These are phyloP conservation scores for Lecanoromycetidae sp. DNA, from an alignment of 2,329 filamentous ascomycete species.

Conservation along the genomic window DNA sequence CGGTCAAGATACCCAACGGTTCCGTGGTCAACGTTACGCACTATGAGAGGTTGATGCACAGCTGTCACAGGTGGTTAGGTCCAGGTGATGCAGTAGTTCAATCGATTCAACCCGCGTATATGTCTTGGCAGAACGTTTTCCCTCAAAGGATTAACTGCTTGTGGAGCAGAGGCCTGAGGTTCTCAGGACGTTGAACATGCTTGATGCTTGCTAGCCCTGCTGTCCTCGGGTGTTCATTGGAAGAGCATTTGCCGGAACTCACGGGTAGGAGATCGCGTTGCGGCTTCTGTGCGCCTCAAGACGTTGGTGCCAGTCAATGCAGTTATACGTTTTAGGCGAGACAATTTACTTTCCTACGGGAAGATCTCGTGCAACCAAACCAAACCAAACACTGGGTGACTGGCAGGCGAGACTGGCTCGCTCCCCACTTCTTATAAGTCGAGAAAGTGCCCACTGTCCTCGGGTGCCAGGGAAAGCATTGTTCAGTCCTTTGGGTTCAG, in stretches of 20 bases:
- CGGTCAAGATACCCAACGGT: neutral
- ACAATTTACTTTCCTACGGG: neutral
- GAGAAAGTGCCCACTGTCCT: neutral
- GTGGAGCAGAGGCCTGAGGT: too few relatives aligned
- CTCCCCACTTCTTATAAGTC: neutral
- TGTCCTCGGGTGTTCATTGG: slow-evolving; percentile 5
- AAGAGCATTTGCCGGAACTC: neutral
- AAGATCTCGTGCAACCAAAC: slow-evolving; percentile 7
- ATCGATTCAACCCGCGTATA: neutral
- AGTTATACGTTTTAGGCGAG: neutral
- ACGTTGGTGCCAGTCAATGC: neutral
- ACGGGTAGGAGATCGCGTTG: neutral
- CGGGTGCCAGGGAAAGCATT: neutral
- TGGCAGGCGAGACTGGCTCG: too few relatives aligned
- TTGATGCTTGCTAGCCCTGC: too few relatives aligned
- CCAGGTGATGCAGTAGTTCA: neutral
- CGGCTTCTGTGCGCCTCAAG: slow-evolving; percentile 1
- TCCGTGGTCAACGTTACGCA: neutral
- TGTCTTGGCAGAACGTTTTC: neutral
- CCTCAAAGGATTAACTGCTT: neutral
- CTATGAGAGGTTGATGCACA: slow-evolving; percentile 2
- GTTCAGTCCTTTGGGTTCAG: neutral
- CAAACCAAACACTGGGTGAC: too few relatives aligned
- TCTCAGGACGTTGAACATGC: too few relatives aligned
- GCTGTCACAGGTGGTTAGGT: slow-evolving; percentile 3